A percentile compares a stretch with the other conserved stretches of the same genome.
Conservation (phyloP, 2,329 filamentous ascomycete species). For the Neofusicoccum sp. region DNA sequence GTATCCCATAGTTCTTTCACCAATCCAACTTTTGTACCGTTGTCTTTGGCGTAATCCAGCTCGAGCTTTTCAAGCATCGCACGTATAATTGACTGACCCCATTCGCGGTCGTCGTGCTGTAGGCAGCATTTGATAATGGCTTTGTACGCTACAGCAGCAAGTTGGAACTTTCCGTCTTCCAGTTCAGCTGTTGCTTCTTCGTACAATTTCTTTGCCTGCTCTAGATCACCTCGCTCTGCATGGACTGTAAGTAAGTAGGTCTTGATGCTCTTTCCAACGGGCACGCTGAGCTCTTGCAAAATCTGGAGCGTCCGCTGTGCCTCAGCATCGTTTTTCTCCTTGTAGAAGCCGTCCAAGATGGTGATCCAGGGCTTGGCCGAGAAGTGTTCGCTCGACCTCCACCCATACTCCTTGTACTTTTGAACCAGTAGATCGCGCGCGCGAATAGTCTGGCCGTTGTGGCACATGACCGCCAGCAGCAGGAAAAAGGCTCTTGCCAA, state of each 20-base stretch:
- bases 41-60: not conserved
- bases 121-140: slow-evolving; percentile 4
- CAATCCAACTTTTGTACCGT: not conserved
- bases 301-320: slow-evolving; percentile 57
- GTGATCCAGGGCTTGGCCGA: slow-evolving; percentile 24
- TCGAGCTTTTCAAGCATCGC: slow-evolving; percentile 9
- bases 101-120: not conserved
- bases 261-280: slow-evolving; percentile 42
- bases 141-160: not conserved
- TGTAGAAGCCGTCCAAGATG: slow-evolving; percentile 61
- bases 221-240: slow-evolving; percentile 55
- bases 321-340: slow-evolving; percentile 58
- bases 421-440: not conserved
- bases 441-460: not conserved
- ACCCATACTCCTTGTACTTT: not conserved
- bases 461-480: not conserved
- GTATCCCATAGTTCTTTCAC: slow-evolving; percentile 58
- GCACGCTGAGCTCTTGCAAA: slow-evolving; percentile 43
- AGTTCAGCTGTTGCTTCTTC: slow-evolving; percentile 49
- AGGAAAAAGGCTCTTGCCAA: not conserved
- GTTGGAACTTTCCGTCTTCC: not conserved
- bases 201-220: slow-evolving; percentile 68
- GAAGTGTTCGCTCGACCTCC: not conserved
- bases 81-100: slow-evolving; percentile 7
- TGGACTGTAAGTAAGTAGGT: slow-evolving; percentile 62